Conservation (phyloP, 176 grass and related monocot species). For the Pontederia crassipes region DNA sequence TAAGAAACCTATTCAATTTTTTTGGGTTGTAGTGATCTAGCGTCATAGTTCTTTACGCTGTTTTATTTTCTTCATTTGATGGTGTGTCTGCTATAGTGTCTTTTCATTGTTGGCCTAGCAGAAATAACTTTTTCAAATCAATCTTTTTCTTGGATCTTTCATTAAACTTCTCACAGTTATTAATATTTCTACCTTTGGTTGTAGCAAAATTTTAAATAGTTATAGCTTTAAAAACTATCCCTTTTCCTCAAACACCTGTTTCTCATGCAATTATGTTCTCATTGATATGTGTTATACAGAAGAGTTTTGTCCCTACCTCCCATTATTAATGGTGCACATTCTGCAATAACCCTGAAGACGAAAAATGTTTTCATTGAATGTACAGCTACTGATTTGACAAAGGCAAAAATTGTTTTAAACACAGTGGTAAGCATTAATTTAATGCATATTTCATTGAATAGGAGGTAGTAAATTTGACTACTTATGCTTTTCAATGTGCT, state of each 20-base stretch:
- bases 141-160: no score
- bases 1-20: slow-evolving; percentile 15
- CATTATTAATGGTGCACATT: slow-evolving; percentile 94
- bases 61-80: not conserved
- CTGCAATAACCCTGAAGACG: slow-evolving; percentile 73
- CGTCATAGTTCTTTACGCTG: not conserved
- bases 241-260: no score
- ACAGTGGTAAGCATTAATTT: slow-evolving; percentile 63
- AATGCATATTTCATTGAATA: slow-evolving; percentile 3
- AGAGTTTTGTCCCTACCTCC: slow-evolving; percentile 81
- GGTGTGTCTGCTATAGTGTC: slow-evolving; percentile 2
- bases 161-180: no score
- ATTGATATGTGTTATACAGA: slow-evolving; percentile 41
- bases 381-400: slow-evolving; percentile 92
- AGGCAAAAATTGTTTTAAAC: slow-evolving; percentile 96
- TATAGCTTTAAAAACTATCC: not conserved
- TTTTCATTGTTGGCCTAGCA: not conserved
- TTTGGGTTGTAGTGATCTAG: not conserved
- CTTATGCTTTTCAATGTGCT: slow-evolving; percentile 17
- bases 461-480: slow-evolving; percentile 14
- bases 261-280: no score
- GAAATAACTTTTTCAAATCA: no score
- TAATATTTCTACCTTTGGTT: no score
- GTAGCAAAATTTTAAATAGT: no score
- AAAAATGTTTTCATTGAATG: slow-evolving; percentile 93